These are phyloP conservation scores for Talaromyces trachyspermus DNA, from an alignment of 495 filamentous ascomycete species.

Conservation along the genomic window DNA sequence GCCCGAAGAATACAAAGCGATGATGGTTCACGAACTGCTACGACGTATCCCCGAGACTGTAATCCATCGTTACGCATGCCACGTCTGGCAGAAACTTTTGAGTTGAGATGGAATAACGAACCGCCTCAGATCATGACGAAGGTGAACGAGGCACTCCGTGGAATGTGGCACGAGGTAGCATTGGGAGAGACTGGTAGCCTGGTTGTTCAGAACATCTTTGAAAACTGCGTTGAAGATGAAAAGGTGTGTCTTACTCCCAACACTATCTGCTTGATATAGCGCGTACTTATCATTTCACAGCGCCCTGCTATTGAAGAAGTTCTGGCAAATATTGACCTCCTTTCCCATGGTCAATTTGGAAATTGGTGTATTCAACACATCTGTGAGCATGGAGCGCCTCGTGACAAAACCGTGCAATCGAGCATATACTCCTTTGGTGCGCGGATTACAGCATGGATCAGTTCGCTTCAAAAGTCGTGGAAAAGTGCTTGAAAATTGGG, in stretches of 20 bases:
- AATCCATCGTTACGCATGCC: constrained; percentile 95
- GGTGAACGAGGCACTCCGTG: constrained; percentile 88
- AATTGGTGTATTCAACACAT: constrained; percentile 99
- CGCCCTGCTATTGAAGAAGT: constrained; percentile 96
- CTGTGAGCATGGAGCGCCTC: constrained; percentile 90
- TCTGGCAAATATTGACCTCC: constrained; percentile 83
- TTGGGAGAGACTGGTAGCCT: constrained; percentile 94
- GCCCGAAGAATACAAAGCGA: constrained; percentile 93
- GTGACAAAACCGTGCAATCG: constrained; percentile 89
- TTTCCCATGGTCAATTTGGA: constrained; percentile 96
- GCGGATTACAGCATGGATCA: constrained; percentile 99
- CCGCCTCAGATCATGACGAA: constrained; percentile 98
- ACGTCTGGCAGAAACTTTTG: constrained; percentile 99
- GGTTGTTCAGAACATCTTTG: constrained; percentile 98
- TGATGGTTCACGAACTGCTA: constrained; percentile 95
- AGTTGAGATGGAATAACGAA: constrained; percentile 88
- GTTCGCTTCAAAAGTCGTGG: constrained; percentile 97
- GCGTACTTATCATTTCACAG: constrained; percentile 44
- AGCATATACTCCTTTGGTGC: constrained; percentile 87
- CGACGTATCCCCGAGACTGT: constrained; percentile 96
- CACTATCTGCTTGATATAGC: too few relatives aligned
- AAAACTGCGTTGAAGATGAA: constrained; percentile 97
- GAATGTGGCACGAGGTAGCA: constrained; percentile 99
- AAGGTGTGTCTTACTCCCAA: constrained; percentile 57
- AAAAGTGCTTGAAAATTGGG: constrained; percentile 99